These are phyloP conservation scores for Colletotrichum lupini DNA, from an alignment of 2,329 filamentous ascomycete species.

Conservation along the genomic window DNA sequence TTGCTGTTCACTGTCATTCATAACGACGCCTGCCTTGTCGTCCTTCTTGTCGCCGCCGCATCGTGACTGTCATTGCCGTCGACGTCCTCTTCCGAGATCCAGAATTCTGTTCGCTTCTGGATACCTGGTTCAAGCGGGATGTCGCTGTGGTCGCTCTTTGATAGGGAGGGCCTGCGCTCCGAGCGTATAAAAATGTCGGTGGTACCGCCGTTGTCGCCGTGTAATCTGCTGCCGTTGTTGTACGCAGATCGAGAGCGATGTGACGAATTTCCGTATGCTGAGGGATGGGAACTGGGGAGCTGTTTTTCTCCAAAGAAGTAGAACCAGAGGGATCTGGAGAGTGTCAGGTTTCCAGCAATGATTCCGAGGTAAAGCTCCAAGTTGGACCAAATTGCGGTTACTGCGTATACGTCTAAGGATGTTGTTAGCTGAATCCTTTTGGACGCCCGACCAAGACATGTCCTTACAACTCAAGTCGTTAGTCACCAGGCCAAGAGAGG, in stretches of 20 bases:
- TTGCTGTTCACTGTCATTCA: neutral
- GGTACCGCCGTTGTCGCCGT: slow-evolving; percentile 24
- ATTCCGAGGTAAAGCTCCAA: slow-evolving; percentile 51
- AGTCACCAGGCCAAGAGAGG: slow-evolving; percentile 39
- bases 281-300: neutral
- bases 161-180: slow-evolving; percentile 13
- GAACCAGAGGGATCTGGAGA: slow-evolving; percentile 39
- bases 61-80: neutral
- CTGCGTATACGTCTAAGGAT: slow-evolving; percentile 44
- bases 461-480: slow-evolving; percentile 41
- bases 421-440: neutral
- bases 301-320: slow-evolving; percentile 37
- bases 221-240: slow-evolving; percentile 29
- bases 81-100: slow-evolving; percentile 34
- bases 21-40: neutral
- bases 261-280: slow-evolving; percentile 13
- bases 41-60: neutral
- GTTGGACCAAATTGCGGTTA: slow-evolving; percentile 51
- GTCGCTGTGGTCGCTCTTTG: slow-evolving; percentile 38
- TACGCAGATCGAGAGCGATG: slow-evolving; percentile 24
- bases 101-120: slow-evolving; percentile 38
- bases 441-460: no score
- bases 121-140: slow-evolving; percentile 38
- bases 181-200: slow-evolving; percentile 32
- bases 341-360: slow-evolving; percentile 46